A percentile compares a stretch with the other conserved stretches of the same genome.
phyloP scores from a whole-genome alignment of 176 grass and related monocot species.

The Puccinellia tenuiflora region DNA sequence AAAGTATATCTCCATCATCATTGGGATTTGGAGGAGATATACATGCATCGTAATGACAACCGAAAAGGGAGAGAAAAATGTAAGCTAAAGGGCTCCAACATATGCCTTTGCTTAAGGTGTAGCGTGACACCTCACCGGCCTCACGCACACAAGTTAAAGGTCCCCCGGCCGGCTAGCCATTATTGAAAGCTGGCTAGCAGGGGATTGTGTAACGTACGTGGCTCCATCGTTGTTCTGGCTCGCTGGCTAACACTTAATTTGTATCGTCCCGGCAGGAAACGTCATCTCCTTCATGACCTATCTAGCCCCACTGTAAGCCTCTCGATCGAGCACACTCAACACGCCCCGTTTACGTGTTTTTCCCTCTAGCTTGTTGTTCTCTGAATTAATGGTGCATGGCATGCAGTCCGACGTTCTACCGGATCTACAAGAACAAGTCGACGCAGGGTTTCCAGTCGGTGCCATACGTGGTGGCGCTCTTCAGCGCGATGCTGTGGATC shows the following conservation, averaged over 20 bases:
- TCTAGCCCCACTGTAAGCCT: slow-evolving; percentile 68
- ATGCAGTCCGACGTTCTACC: slow-evolving; percentile 59
- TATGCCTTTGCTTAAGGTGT: neutral
- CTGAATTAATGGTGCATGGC: neutral
- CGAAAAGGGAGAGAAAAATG: neutral
- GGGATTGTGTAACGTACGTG: neutral
- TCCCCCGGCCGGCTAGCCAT: too few relatives aligned
- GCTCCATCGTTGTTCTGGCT: neutral
- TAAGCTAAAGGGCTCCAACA: neutral
- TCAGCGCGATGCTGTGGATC: slow-evolving; percentile 90
- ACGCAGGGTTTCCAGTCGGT: slow-evolving; percentile 82
- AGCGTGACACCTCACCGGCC: neutral
- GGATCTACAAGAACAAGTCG: slow-evolving; percentile 63
- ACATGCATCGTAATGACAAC: neutral
- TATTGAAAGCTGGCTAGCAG: too few relatives aligned
- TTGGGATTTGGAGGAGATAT: neutral
- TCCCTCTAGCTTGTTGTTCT: too few relatives aligned
- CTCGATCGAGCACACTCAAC: neutral
- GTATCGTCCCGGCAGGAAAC: slow-evolving; percentile 54
- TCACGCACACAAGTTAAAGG: neutral
- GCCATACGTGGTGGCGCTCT: slow-evolving; percentile 81
- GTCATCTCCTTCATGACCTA: slow-evolving; percentile 81
- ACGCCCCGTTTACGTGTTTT: neutral
- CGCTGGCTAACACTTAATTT: neutral
- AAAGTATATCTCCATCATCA: neutral